phyloP scores from a whole-genome alignment of 139 green algal genomes.

The Coccomyxa sp. region DNA sequence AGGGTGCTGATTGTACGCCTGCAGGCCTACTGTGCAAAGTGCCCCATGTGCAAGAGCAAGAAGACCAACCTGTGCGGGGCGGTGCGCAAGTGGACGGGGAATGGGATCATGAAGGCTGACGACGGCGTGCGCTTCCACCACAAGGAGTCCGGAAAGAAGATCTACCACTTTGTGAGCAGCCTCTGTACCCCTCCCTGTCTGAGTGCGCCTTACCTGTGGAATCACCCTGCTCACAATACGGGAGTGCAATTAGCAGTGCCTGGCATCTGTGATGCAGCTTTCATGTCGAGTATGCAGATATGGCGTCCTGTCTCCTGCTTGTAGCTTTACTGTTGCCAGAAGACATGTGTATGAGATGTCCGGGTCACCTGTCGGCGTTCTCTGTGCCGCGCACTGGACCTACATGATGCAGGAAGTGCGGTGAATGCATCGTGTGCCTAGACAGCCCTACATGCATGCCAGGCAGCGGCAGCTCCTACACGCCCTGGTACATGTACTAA shows the following conservation, averaged over 20 bases:
- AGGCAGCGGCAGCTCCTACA: too few species aligned
- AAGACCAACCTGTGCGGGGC: conserved; percentile 93
- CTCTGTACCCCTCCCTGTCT: not conserved
- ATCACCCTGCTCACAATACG: too few species aligned
- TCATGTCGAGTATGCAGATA: not conserved
- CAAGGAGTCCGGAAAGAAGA: conserved; percentile 71
- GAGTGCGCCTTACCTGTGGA: too few species aligned
- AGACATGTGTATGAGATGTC: too few species aligned
- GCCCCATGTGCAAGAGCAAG: conserved; percentile 90
- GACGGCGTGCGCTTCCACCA: conserved; percentile 73
- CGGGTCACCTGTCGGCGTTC: too few species aligned
- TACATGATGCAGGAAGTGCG: too few species aligned
- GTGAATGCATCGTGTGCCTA: too few species aligned
- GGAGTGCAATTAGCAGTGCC: too few species aligned
- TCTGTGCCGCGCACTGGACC: too few species aligned
- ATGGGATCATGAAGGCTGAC: conserved; percentile 93
- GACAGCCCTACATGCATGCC: too few species aligned
- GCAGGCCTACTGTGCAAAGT: conserved; percentile 84
- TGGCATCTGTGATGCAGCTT: too few species aligned
- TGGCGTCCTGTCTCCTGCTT: not conserved
- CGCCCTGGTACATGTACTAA: too few species aligned
- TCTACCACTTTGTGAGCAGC: conserved; percentile 88
- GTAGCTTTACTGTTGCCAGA: not conserved
- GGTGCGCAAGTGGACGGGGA: conserved; percentile 79
- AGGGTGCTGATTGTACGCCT: not conserved